Percentiles rank a stretch among this genome's conserved stretches.
These are phyloP conservation scores for Capsicum chinense DNA, from an alignment of 257 asterid species.

Conservation along the genomic window DNA sequence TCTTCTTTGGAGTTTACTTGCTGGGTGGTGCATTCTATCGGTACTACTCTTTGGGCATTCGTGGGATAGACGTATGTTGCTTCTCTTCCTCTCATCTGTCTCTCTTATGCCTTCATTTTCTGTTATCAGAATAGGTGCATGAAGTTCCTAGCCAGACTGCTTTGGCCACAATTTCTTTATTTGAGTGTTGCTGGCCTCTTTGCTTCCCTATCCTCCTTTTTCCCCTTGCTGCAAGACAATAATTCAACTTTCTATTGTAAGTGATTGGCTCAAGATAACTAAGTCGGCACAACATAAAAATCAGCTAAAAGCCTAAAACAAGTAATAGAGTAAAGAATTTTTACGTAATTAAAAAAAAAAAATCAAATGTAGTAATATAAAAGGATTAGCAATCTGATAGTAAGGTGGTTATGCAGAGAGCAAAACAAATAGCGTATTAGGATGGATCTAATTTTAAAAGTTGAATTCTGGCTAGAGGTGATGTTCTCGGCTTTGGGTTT, in stretches of 20 bases:
- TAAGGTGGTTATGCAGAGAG: background rate
- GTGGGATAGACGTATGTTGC: conserved; percentile 86
- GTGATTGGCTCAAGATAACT: background rate
- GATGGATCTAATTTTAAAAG: background rate
- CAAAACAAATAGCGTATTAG: background rate
- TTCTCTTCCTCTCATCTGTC: conserved; percentile 23
- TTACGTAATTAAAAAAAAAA: background rate
- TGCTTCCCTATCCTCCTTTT: conserved; percentile 23
- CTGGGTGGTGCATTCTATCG: conserved; percentile 82
- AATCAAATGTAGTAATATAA: background rate
- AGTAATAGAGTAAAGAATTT: background rate
- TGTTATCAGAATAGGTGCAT: conserved; percentile 3
- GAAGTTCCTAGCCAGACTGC: background rate
- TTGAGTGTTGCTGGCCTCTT: background rate
- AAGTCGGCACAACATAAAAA: background rate
- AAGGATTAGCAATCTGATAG: background rate
- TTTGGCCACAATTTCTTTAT: background rate
- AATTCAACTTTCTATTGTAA: background rate
- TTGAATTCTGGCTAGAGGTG: background rate
- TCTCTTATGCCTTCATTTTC: conserved; percentile 18
- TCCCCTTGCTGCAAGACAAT: background rate
- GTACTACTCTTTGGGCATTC: conserved; percentile 70
- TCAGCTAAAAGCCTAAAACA: background rate
- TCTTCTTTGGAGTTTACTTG: conserved; percentile 78
- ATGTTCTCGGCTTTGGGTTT: background rate